Evolutionary conservation across 2,329 filamentous ascomycete genomes (phyloP).

Genomic region (Aspergillus japonicus): DNA sequence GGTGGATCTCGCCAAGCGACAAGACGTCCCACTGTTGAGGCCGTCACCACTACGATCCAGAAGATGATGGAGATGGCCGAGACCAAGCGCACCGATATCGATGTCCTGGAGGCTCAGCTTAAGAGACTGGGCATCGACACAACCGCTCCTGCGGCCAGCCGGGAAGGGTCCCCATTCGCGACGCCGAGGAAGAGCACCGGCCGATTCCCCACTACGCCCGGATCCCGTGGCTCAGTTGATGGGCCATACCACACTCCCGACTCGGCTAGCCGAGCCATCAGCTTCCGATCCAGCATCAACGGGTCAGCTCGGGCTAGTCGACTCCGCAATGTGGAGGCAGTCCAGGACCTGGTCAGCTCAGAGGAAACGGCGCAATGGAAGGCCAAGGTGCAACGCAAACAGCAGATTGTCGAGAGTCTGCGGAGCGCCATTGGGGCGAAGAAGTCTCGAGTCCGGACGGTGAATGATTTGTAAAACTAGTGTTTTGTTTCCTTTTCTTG

Average conservation of each 20-base stretch:
- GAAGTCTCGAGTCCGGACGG: conserved; percentile 32
- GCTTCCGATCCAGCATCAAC: conserved; percentile 37
- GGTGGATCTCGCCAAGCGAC: conserved; percentile 39
- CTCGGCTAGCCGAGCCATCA: conserved; percentile 33
- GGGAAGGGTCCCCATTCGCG: conserved; percentile 40
- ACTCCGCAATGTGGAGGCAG: conserved; percentile 32
- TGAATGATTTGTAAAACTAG: conserved; percentile 31
- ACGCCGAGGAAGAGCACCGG: conserved; percentile 36
- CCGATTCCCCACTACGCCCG: conserved; percentile 38
- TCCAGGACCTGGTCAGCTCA: conserved; percentile 23
- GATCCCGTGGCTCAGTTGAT: conserved; percentile 36
- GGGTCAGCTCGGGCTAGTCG: conserved; percentile 34
- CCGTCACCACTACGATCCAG: conserved; percentile 82
- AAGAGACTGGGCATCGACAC: conserved; percentile 63
- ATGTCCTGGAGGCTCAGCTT: conserved; percentile 84
- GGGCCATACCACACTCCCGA: conserved; percentile 42
- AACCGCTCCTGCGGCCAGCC: conserved; percentile 25
- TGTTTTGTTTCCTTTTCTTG: conserved; percentile 8
- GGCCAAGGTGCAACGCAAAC: conserved; percentile 36
- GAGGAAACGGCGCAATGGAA: conserved; percentile 38
- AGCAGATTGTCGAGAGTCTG: conserved; percentile 36
- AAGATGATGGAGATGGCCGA: conserved; percentile 94
- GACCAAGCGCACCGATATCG: conserved; percentile 85
- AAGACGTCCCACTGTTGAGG: conserved; percentile 79
- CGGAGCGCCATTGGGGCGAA: conserved; percentile 38